These are phyloP conservation scores for Neonectria coccinea DNA, from an alignment of 2,329 filamentous ascomycete genomes.

Conservation along the genomic window DNA sequence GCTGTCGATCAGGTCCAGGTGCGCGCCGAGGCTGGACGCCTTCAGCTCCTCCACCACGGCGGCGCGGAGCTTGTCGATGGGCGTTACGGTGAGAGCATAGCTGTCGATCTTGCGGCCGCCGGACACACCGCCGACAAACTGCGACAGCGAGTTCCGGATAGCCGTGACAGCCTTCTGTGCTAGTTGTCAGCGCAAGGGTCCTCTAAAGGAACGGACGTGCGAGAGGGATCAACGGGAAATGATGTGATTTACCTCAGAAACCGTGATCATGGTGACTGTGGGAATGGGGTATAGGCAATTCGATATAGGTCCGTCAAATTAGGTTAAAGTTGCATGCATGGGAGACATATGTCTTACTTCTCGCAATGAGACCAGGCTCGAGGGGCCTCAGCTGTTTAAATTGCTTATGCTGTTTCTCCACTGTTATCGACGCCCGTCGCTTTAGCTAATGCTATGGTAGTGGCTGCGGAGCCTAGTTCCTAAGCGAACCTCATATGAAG, in stretches of 20 bases:
- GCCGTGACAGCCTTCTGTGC: conserved; percentile 5
- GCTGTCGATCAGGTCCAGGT: conserved; percentile 25
- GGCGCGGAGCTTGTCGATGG: conserved; percentile 14
- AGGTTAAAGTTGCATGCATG: background rate
- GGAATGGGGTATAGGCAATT: background rate
- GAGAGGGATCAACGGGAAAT: background rate
- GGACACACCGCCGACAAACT: conserved; percentile 17
- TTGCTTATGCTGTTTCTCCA: background rate
- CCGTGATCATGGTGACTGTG: background rate
- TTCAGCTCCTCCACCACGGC: conserved; percentile 15
- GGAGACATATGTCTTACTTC: background rate
- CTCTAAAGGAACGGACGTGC: background rate
- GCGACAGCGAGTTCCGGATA: conserved; percentile 14
- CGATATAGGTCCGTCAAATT: background rate
- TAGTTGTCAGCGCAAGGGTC: background rate
- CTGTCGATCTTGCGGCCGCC: conserved; percentile 15
- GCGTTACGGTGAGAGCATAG: conserved; percentile 11
- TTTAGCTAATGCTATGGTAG: background rate
- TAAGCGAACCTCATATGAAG: background rate
- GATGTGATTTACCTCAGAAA: conserved; percentile 6
- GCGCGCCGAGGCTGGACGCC: conserved; percentile 17
- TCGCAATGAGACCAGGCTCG: background rate
- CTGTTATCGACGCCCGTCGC: background rate
- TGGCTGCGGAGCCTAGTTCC: background rate
- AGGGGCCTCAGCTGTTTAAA: background rate